Evolutionary conservation across 164 flowering plant species (phyloP).

Genomic region (Brasenia schreberi): DNA sequence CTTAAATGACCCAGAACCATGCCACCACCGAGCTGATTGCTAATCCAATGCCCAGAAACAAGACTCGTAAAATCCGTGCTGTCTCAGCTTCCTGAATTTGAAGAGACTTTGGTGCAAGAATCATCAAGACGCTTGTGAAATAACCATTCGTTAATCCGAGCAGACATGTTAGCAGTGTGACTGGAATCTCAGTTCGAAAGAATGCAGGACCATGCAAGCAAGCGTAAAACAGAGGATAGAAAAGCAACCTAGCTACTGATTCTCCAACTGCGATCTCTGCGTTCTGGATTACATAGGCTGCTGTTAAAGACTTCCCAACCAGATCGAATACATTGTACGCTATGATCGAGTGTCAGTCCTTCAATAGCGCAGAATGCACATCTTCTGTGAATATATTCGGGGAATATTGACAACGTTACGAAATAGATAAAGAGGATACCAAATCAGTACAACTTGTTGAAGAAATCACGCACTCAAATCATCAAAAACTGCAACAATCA

Average conservation of each 20-base stretch:
- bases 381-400: conserved; percentile 94
- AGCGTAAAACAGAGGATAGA: conserved; percentile 66
- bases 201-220: conserved; percentile 91
- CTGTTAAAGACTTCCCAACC: conserved; percentile 72
- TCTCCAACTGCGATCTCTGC: conserved; percentile 57
- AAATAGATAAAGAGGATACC: conserved; percentile 61
- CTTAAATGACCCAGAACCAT: conserved; percentile 90
- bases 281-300: conserved; percentile 54
- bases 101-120: conserved; percentile 73
- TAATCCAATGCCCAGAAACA: conserved; percentile 72
- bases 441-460: conserved; percentile 70
- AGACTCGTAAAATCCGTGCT: conserved; percentile 69
- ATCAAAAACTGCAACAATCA: too few species aligned
- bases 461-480: too few species aligned
- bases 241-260: conserved; percentile 48
- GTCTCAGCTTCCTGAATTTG: conserved; percentile 69
- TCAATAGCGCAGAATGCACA: conserved; percentile 62
- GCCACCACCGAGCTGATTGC: conserved; percentile 72
- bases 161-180: conserved; percentile 66
- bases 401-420: conserved; percentile 82
- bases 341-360: conserved; percentile 84
- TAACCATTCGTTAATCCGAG: conserved; percentile 89
- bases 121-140: conserved; percentile 73
- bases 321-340: conserved; percentile 84
- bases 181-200: conserved; percentile 80